Evolutionary conservation across 352 stramenopile species (phyloP).

Genomic region (Pythium dissotocum): DNA sequence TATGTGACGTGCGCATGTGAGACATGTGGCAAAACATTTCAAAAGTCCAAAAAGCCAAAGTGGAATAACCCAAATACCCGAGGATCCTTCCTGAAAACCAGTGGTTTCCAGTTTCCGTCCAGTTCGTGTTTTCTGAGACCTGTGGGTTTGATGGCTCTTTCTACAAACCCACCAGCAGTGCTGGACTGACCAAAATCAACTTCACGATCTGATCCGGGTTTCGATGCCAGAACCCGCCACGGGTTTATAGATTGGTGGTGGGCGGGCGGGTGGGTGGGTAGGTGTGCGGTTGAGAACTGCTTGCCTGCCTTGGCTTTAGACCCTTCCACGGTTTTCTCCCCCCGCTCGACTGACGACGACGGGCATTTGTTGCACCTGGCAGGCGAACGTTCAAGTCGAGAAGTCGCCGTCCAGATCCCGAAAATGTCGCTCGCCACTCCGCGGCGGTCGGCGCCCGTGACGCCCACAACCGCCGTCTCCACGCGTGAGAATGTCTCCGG

Average conservation of each 20-base stretch:
- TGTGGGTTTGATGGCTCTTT: background rate
- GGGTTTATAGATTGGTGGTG: constrained; percentile 8
- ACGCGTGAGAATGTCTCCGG: background rate
- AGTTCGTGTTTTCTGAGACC: background rate
- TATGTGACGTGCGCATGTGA: constrained; percentile 1
- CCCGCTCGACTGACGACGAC: constrained; percentile 16
- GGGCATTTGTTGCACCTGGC: constrained; percentile 14
- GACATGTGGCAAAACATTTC: background rate
- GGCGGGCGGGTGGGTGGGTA: constrained; percentile 7
- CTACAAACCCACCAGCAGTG: background rate
- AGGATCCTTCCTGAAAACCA: background rate
- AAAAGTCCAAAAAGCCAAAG: constrained; percentile 3
- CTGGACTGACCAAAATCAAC: background rate
- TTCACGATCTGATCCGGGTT: background rate
- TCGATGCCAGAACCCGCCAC: background rate
- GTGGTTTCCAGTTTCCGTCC: constrained; percentile 6
- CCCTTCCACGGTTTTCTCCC: constrained; percentile 9
- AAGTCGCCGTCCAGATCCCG: background rate
- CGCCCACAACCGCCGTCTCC: background rate
- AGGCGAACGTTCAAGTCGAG: constrained; percentile 16
- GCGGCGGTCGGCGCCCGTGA: constrained; percentile 7
- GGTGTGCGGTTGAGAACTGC: constrained; percentile 10
- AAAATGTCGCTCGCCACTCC: constrained; percentile 15
- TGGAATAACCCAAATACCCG: background rate
- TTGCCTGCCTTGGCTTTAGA: background rate